Conservation (phyloP, 192 early-diverging fungal genomes). For the Backusella sp. region DNA sequence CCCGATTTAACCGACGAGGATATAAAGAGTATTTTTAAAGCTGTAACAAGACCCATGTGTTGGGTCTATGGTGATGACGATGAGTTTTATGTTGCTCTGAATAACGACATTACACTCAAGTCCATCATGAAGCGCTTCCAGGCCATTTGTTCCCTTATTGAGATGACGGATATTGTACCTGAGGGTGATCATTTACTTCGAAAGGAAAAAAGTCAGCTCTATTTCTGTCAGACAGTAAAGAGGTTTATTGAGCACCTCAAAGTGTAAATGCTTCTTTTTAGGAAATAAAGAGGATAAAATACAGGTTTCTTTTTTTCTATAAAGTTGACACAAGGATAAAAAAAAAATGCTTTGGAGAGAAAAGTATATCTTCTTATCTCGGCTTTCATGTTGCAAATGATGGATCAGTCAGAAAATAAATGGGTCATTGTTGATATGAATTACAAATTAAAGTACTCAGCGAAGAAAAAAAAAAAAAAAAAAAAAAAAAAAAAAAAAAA, state of each 20-base stretch:
- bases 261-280: not conserved
- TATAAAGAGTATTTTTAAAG: not conserved
- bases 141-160: not conserved
- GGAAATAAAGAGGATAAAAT: not conserved
- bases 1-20: slow-evolving; percentile 5
- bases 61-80: not conserved
- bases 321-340: too few species aligned
- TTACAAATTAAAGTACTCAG: too few species aligned
- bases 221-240: slow-evolving; percentile 28
- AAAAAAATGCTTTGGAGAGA: too few species aligned
- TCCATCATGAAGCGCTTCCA: not conserved
- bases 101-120: not conserved
- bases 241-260: slow-evolving; percentile 15
- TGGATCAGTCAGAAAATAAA: too few species aligned
- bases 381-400: too few species aligned
- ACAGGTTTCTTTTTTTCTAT: too few species aligned
- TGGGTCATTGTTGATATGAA: too few species aligned
- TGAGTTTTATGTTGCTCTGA: not conserved
- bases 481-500: too few species aligned
- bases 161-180: not conserved
- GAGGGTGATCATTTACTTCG: not conserved
- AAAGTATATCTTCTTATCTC: too few species aligned
- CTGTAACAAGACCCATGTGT: not conserved
- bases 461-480: too few species aligned
- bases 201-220: not conserved